Evolutionary conservation across 768 basidiomycete genomes (phyloP).

Genomic region (Boletus sp.): DNA sequence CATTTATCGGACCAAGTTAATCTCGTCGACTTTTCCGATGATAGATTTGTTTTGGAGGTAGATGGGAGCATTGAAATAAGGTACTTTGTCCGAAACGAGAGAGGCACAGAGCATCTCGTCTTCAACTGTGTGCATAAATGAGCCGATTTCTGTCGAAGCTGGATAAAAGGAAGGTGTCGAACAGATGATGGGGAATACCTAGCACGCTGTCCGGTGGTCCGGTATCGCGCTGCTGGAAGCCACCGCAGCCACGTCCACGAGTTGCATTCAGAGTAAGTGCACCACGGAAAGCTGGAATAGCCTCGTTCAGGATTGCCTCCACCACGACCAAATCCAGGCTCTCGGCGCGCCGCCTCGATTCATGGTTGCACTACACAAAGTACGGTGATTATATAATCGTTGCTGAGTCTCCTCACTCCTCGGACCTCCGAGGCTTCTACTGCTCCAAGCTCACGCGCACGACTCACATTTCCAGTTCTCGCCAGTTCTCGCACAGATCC

Average conservation of each 20-base stretch:
- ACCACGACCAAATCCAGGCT: constrained; percentile 56
- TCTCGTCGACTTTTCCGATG: constrained; percentile 98
- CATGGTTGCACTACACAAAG: constrained; percentile 32
- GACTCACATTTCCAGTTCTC: no score
- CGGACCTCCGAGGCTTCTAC: no score
- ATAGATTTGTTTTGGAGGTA: constrained; percentile 95
- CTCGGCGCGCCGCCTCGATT: constrained; percentile 52
- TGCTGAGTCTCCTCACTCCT: no score
- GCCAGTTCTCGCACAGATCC: no score
- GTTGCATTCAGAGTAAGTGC: constrained; percentile 29
- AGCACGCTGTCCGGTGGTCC: constrained; percentile 82
- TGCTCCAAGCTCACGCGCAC: no score
- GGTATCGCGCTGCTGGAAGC: constrained; percentile 67
- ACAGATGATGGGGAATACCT: constrained; percentile 39
- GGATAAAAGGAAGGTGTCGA: constrained; percentile 1
- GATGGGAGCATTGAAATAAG: constrained; percentile 98
- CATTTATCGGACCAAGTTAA: constrained; percentile 98
- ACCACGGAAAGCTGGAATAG: neutral
- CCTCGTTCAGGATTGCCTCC: constrained; percentile 39
- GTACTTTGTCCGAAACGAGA: constrained; percentile 83
- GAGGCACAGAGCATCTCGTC: constrained; percentile 97
- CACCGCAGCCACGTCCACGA: constrained; percentile 60
- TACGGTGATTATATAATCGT: constrained; percentile 1
- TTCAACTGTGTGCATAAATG: constrained; percentile 93
- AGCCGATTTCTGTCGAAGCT: constrained; percentile 73